A percentile compares a stretch with the other conserved stretches of the same genome.
Evolutionary conservation across 441 rosid species (phyloP).

Genomic region (Syzygium syzygioides): DNA sequence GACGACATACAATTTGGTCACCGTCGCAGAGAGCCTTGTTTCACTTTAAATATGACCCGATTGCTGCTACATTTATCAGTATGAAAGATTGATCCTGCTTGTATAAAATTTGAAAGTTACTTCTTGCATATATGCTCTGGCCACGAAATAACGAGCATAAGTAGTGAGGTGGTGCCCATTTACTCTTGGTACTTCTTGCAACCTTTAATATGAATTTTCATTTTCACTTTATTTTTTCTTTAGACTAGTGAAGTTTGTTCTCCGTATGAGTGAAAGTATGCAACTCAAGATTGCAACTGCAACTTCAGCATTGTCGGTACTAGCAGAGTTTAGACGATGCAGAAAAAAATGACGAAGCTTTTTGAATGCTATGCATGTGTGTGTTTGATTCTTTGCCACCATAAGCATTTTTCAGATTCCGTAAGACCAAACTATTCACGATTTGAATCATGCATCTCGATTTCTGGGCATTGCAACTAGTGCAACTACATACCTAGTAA

Average conservation of each 20-base stretch:
- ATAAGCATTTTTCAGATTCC: not conserved
- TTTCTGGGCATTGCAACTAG: not conserved
- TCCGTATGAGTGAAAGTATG: not conserved
- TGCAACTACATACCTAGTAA: not conserved
- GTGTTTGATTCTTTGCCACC: not conserved
- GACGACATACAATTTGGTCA: fast-evolving
- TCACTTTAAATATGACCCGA: too few species aligned
- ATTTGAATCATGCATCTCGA: not conserved
- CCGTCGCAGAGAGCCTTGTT: not conserved
- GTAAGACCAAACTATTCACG: not conserved
- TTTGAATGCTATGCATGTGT: not conserved
- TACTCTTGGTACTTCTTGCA: not conserved
- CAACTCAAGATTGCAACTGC: not conserved
- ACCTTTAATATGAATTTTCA: not conserved
- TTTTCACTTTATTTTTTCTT: not conserved
- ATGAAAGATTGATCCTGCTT: not conserved
- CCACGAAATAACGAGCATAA: not conserved
- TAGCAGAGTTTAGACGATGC: not conserved
- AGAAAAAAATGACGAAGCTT: not conserved
- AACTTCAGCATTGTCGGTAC: not conserved
- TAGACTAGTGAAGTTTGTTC: not conserved
- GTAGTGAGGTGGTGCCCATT: not conserved
- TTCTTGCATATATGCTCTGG: not conserved
- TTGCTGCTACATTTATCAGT: not conserved
- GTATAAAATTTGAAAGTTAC: not conserved